Evolutionary conservation across 139 green algal species (phyloP).

Genomic region (Chlorella sorokiniana): DNA sequence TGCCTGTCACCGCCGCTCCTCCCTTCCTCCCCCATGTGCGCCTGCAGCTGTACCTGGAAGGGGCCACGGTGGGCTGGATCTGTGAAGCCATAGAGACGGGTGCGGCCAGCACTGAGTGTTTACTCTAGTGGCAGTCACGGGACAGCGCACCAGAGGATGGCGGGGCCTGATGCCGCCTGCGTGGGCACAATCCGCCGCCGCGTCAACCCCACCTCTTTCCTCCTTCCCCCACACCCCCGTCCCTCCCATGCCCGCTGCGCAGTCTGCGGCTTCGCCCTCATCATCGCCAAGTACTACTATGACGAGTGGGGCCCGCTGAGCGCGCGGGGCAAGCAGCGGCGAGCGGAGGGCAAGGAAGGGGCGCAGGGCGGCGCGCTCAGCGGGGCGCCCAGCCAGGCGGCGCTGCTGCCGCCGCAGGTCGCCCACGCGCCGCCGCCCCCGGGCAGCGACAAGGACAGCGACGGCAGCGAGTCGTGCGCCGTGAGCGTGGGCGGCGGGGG

Average conservation of each 20-base stretch:
- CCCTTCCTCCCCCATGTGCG: background rate
- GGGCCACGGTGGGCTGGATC: slow-evolving; percentile 5
- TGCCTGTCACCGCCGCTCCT: background rate
- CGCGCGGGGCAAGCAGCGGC: background rate
- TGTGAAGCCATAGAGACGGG: background rate
- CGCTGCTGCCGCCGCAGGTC: background rate
- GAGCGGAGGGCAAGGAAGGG: background rate
- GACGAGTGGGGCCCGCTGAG: background rate
- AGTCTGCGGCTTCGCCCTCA: slow-evolving; percentile 5
- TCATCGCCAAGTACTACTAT: background rate
- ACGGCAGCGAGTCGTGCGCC: background rate
- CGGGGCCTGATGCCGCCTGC: background rate
- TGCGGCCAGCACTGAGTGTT: background rate
- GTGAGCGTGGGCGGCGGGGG: background rate
- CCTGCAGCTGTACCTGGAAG: slow-evolving; percentile 10
- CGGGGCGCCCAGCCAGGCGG: background rate
- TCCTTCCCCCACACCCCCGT: background rate
- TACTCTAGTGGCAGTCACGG: background rate
- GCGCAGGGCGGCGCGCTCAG: background rate
- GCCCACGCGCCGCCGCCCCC: background rate
- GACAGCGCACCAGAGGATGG: background rate
- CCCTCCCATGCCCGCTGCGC: background rate
- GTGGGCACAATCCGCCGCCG: background rate
- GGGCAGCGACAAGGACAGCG: background rate
- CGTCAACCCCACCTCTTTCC: background rate